Base-by-base conservation (phyloP, 192 early-diverging fungal genomes). In the Powellomyces hirtus region DNA sequence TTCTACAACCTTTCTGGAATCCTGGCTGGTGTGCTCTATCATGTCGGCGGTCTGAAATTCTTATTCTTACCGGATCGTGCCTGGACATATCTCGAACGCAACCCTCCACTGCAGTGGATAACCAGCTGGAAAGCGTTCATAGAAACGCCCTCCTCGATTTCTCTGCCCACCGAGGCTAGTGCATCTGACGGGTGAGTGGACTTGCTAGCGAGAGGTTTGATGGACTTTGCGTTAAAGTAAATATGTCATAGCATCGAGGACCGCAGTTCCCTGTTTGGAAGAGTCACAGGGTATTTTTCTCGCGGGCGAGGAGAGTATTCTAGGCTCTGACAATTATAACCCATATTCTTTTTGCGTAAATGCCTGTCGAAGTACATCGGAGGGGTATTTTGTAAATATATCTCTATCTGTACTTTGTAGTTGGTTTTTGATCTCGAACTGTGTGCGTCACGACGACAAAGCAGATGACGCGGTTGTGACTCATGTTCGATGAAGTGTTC, bases 1-100 rank as follows among this genome's bases (percentile, higher is more conserved):
- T 35, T 70, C 20, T 49, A 40, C 59, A 70, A 70, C 60, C 49
- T 70, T 8, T 18, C 59, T 4, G 68, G 68, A 11, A 70, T 70
- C 40, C 49, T 70, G 4, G 59, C 26, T 11, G 68, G 68, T 7
- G 24, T 70, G 2, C 49, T 70, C 5, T 70, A 66, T 36, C 52
- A 66, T 26, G 16, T 66, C n/a, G 64, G 64, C 13, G 64, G 20
- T 11, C 36, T 66, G n/a, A 56, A 66, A 27, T 66, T 66, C 36
- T 40, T 66, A 22, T 55, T 66, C 38, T 22, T 66, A 20, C 50
- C 64, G 4, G 34, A 31, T 18, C 46, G 50, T 4, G 46, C 50
- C 8, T 35, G 16, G 8, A 13, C n/a, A 26, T 55, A 36, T 14
- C 11, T 66, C 5, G 64, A 66, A 37, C 13, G 24, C 26, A 49